Percentiles rank a stretch among this genome's conserved stretches.
Conservation (phyloP, 306 rosid genomes). For the Hippophae rhamnoides region DNA sequence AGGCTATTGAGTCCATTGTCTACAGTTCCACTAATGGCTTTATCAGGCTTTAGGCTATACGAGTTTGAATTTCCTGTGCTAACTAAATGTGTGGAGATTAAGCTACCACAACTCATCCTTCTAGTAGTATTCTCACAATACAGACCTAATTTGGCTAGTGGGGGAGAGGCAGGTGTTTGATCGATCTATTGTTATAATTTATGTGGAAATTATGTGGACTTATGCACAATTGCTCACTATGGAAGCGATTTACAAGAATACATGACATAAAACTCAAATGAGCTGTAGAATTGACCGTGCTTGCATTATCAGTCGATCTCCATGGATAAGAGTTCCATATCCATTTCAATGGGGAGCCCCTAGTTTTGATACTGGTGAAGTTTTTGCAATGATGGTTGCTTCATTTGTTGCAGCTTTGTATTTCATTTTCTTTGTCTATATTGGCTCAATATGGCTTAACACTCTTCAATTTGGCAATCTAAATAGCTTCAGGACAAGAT, state of each 20-base stretch:
- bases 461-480: constrained; percentile 87
- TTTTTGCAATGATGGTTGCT: constrained; percentile 97
- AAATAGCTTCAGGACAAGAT: constrained; percentile 74
- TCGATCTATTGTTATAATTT: constrained; percentile 78
- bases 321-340: constrained; percentile 90
- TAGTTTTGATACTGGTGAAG: constrained; percentile 89
- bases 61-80: constrained; percentile 83
- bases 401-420: constrained; percentile 82
- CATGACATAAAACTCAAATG: constrained; percentile 37
- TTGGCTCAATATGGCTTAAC: constrained; percentile 78
- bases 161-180: constrained; percentile 46
- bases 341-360: constrained; percentile 99
- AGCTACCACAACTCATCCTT: constrained; percentile 70
- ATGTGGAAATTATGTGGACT: constrained; percentile 72
- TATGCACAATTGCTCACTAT: constrained; percentile 82
- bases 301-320: constrained; percentile 69
- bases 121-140: constrained; percentile 79
- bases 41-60: constrained; percentile 83
- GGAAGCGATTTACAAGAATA: constrained; percentile 75
- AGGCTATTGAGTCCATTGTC: constrained; percentile 88
- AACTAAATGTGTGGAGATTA: constrained; percentile 83
- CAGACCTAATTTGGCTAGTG: constrained; percentile 58
- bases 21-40: constrained; percentile 76
- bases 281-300: constrained; percentile 91
- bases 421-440: constrained; percentile 92